These are phyloP conservation scores for Byssothecium circinans DNA, from an alignment of 2,329 filamentous ascomycete species.

Conservation along the genomic window DNA sequence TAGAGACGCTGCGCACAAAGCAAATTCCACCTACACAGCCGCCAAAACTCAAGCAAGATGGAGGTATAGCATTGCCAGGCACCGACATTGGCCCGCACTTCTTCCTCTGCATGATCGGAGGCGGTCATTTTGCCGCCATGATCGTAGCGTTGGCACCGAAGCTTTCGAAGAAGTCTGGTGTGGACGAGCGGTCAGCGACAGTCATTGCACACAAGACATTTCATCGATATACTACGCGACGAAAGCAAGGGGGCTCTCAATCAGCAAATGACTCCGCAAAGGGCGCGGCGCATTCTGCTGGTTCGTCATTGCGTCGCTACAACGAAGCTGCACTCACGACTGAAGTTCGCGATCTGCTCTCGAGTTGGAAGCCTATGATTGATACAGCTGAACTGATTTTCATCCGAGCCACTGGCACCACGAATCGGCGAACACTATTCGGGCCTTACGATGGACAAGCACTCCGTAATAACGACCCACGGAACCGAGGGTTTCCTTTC, in stretches of 20 bases:
- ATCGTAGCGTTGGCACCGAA: constrained; percentile 85
- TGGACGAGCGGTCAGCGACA: constrained; percentile 80
- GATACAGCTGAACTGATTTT: constrained; percentile 85
- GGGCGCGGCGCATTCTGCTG: constrained; percentile 89
- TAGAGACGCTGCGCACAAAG: constrained; percentile 72
- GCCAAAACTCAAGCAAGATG: constrained; percentile 52
- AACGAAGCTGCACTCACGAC: constrained; percentile 88
- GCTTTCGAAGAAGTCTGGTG: constrained; percentile 68
- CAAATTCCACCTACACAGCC: constrained; percentile 68
- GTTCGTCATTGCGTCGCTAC: constrained; percentile 84
- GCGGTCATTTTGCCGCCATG: constrained; percentile 97
- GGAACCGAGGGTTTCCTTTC: constrained; percentile 88
- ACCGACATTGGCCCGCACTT: constrained; percentile 76
- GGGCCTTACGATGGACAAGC: constrained; percentile 90
- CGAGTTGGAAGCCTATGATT: constrained; percentile 83
- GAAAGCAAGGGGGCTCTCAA: constrained; percentile 95
- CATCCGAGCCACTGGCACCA: constrained; percentile 82
- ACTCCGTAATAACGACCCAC: constrained; percentile 73
- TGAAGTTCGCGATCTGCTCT: constrained; percentile 80
- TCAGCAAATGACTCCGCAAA: constrained; percentile 94
- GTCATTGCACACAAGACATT: constrained; percentile 97
- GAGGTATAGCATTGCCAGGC: constrained; percentile 60
- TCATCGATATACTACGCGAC: constrained; percentile 91
- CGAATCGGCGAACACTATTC: constrained; percentile 84
- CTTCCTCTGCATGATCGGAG: constrained; percentile 98